Evolutionary conservation across 768 basidiomycete species (phyloP), one percentile per base, ranked within the genome.

Genomic region (Russula vinacea): DNA sequence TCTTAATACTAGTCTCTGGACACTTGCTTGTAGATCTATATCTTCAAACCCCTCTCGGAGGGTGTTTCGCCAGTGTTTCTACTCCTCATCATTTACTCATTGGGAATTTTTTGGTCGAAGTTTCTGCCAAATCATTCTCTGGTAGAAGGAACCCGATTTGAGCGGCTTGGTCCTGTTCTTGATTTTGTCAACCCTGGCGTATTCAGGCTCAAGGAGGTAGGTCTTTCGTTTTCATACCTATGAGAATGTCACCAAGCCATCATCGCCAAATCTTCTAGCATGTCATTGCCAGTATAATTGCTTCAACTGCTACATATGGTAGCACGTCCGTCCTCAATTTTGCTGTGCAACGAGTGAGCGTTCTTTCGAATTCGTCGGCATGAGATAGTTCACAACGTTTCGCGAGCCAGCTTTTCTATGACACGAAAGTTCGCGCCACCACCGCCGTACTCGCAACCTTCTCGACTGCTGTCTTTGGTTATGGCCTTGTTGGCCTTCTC

Each of bases 401-500:
- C 19, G n/a, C n/a, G n/a, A n/a, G n/a, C n/a, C 58, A 85, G 83
- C 78, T 87, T 1, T 87, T 82, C 70, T 88, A 86, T 69, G 75
- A 83, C 63, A 83, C 82, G 4, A 74, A 83, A 40, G 81, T 86
- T 3, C 75, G 77, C 51, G 81, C 83, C 1, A 76, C 80, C 0
- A 84, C 83, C 3, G 84, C 84, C 8, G 74, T 86, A 35, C 78
- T 88, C 10, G 82, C 83, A 0, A 86, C 84, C 0, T 86, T 86
- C 72, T 86, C 84, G 3, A 84, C 84, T 0, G 83, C 82, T 5
- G 83, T 83, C 70, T 86, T 87, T 72, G 84, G 83, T 80, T 86
- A 85, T 66, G 84, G 84, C 3, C 72, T 87, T 7, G 83, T 84
- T 6, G 85, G 86, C 3, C 68, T 87, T 4, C 73, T 85, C 10